phyloP scores from a whole-genome alignment of 2,329 filamentous ascomycete species.

The Alternaria arborescens region DNA sequence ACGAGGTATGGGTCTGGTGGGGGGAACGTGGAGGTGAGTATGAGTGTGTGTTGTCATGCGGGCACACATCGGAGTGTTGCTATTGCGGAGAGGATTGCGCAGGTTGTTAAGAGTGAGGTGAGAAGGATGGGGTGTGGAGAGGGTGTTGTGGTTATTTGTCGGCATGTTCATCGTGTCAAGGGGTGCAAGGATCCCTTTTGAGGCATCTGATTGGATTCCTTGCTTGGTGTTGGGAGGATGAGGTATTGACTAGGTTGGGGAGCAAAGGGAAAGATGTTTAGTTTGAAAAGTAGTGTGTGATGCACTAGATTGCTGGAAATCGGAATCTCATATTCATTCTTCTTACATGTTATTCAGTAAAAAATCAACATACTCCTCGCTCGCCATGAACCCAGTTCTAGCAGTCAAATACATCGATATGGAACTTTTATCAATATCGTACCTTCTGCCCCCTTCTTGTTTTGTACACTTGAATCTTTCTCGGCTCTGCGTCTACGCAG shows the following conservation, averaged over 20 bases:
- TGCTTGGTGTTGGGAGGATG: background rate
- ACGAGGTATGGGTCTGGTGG: conserved; percentile 10
- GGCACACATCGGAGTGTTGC: conserved; percentile 47
- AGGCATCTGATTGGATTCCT: background rate
- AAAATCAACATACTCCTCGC: conserved; percentile 6
- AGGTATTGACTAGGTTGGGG: background rate
- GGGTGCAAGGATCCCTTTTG: conserved; percentile 32
- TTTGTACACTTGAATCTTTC: conserved; percentile 2
- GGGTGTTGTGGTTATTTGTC: conserved; percentile 33
- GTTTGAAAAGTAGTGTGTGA: background rate
- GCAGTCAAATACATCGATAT: conserved; percentile 1
- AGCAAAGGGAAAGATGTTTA: background rate
- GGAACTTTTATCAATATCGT: background rate
- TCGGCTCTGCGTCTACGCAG: conserved; percentile 24
- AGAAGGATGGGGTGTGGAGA: conserved; percentile 15
- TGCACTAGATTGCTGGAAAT: conserved; percentile 13
- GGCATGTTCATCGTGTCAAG: conserved; percentile 41
- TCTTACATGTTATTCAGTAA: conserved; percentile 25
- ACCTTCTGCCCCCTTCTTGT: background rate
- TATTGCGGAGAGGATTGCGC: conserved; percentile 39
- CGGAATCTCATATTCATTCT: conserved; percentile 27
- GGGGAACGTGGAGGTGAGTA: conserved; percentile 11
- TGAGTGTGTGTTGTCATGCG: conserved; percentile 37
- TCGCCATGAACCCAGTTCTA: conserved; percentile 12
- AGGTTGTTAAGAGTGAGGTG: conserved; percentile 27